Base-by-base conservation (phyloP, 306 rosid genomes). In the Coriaria nepalensis region DNA sequence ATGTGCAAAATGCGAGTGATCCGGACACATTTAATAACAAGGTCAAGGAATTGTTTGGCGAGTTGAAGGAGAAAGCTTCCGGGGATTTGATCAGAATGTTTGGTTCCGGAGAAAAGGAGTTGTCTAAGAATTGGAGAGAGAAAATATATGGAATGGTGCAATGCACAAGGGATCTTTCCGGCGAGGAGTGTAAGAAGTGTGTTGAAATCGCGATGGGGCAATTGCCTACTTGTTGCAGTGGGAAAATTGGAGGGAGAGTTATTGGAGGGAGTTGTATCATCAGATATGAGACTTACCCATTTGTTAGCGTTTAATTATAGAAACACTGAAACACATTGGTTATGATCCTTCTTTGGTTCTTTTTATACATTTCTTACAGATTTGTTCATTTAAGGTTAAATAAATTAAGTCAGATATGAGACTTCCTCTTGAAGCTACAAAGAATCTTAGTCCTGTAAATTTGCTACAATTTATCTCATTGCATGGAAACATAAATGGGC, bases 91-190 rank as follows among this genome's bases (percentile, higher is more conserved):
- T 34, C 10, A 57, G 37, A 10, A 8, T 47, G 53, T 36, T 8
- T 13, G 62, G 20, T 11, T n/a, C 45, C 3, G 62, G 62, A 45
- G 62, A 47, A 32, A 5, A 20, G 6, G n/a, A 46, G 45, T 13
- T 20, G 29, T 47, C 46, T 6, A 14, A 4, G 46, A 41, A 55
- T 33, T 33, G 14, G 34, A 0, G 4, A 10, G 8, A 35, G 35
- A 35, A 33, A 10, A 5, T 69, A n/a, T 74, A 69, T 55, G 76
- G 73, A 29, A 49, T 62, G 38, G 43, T 62, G 45, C 76, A 74
- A 59, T 74, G 80, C 46, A 66, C 76, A 0, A 69, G 80, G 50
- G 81, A 75, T 33, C 74, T 75, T 47, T 66, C 77, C 2, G 45
- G 60, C 13, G 4, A 0, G n/a, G 63, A 55, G 38, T 75, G 81